Base-by-base conservation (phyloP, 805 yeast genomes). In the Osmozyma mogii region DNA sequence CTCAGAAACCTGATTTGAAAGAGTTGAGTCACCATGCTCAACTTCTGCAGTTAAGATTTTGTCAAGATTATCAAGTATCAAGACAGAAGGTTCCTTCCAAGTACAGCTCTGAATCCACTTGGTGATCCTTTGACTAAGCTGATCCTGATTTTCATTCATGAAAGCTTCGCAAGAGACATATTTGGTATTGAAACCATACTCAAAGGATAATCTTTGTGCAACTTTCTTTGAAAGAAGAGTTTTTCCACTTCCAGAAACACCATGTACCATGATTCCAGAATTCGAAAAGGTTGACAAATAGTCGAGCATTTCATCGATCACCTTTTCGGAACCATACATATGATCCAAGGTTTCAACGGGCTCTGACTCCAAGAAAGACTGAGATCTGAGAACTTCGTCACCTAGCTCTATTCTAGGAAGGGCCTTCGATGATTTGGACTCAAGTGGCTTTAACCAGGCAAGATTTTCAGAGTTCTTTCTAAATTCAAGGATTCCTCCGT, bases 231-330 rank as follows among this genome's bases (percentile, higher is more conserved):
- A 45, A 2, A 80, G 37, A 2, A 74, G 54, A 0, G 92, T 61
- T 49, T 89, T 89, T 0, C 97, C 97, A 37, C 84, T 70, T 0
- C 96, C 96, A 1, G 83, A 61, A 14, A 76, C 56, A 0, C 96
- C 97, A 41, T 75, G 68, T 0, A 88, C 45, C 31, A 85, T 55
- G 0, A 75, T 58, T 2, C 89, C 84, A 6, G 66, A 49, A 29
- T 63, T 65, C 5, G 69, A 46, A 17, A 59, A 70, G 23, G 66
- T 52, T 5, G 60, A 45, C 3, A 77, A 43, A 0, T 66, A 48
- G 6, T 61, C 61, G 5, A 54, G 40, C 8, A 75, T 43, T 4
- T 58, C 54, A 0, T 49, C 53, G 8, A 78, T 41, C 5, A 62
- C 44, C 3, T 53, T 43, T 17, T 75, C 78, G 25, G 77, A 61